Conservation (phyloP, 2,329 filamentous ascomycete species). For the Apiospora koreana region DNA sequence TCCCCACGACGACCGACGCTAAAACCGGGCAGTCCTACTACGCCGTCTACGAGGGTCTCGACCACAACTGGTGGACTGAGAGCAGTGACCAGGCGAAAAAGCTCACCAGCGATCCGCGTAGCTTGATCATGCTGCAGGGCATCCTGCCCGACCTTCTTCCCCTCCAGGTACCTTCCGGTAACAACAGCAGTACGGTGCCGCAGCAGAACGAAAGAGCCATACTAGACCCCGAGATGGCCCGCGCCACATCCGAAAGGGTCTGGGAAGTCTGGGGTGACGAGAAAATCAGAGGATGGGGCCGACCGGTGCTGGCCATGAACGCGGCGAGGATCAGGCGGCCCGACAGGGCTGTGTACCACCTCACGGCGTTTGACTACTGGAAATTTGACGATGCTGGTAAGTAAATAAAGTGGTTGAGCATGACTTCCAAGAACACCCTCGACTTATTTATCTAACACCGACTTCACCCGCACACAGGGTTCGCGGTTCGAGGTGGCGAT, state of each 20-base stretch:
- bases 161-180: not conserved
- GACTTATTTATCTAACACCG: not conserved
- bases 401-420: not conserved
- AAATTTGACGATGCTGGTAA: conserved; percentile 41
- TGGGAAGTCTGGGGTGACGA: conserved; percentile 42
- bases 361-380: conserved; percentile 45
- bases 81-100: conserved; percentile 16
- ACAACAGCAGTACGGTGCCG: not conserved
- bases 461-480: conserved; percentile 15
- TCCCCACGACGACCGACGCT: conserved; percentile 42
- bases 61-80: conserved; percentile 44
- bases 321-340: conserved; percentile 42
- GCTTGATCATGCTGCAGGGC: conserved; percentile 45
- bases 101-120: conserved; percentile 43
- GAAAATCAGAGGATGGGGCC: conserved; percentile 47
- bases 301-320: conserved; percentile 48
- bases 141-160: conserved; percentile 41
- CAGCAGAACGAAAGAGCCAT: not conserved
- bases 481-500: conserved; percentile 31
- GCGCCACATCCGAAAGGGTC: conserved; percentile 40
- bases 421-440: not conserved
- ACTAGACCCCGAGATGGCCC: conserved; percentile 37
- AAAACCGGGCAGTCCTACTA: conserved; percentile 28
- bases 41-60: conserved; percentile 48
- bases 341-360: conserved; percentile 40